A percentile compares a stretch with the other conserved stretches of the same genome.
phyloP scores from a whole-genome alignment of 2,329 filamentous ascomycete species.

The Penicillium decumbens region DNA sequence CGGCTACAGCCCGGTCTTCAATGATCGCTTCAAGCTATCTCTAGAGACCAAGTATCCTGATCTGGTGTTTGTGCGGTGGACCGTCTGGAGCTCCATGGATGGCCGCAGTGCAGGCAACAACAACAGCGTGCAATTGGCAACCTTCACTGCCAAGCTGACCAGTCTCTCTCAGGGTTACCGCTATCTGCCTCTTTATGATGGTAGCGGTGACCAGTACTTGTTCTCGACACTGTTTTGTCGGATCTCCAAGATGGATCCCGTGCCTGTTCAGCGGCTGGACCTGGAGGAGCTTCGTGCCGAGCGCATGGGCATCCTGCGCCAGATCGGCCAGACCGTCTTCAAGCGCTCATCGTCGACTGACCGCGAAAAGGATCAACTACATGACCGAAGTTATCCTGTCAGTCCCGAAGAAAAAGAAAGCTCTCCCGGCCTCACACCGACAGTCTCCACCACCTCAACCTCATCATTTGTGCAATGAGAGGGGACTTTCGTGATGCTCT shows the following conservation, averaged over 20 bases:
- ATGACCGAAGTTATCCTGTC: conserved; percentile 27
- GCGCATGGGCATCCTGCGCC: conserved; percentile 40
- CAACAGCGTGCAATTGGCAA: conserved; percentile 65
- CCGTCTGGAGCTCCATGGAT: conserved; percentile 79
- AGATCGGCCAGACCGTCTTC: conserved; percentile 44
- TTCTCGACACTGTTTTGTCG: conserved; percentile 93
- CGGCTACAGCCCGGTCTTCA: conserved; percentile 87
- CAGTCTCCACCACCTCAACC: conserved; percentile 35
- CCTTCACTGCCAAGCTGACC: conserved; percentile 86
- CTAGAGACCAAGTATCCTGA: conserved; percentile 92
- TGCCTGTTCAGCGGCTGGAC: conserved; percentile 40
- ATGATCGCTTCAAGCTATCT: conserved; percentile 71
- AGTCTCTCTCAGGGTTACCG: conserved; percentile 89
- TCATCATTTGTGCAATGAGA: conserved; percentile 28
- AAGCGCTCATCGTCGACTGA: conserved; percentile 41
- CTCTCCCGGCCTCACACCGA: conserved; percentile 35
- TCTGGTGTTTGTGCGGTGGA: conserved; percentile 88
- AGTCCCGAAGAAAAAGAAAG: conserved; percentile 33
- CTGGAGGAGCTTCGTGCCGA: conserved; percentile 40
- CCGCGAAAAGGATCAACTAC: conserved; percentile 30
- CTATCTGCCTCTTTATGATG: conserved; percentile 82
- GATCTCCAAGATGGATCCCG: conserved; percentile 61
- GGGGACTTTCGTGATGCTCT: not conserved
- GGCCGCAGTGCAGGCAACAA: conserved; percentile 64
- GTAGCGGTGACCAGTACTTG: conserved; percentile 84